Conservation (phyloP, 805 yeast genomes). For the Candida tammaniensis region DNA sequence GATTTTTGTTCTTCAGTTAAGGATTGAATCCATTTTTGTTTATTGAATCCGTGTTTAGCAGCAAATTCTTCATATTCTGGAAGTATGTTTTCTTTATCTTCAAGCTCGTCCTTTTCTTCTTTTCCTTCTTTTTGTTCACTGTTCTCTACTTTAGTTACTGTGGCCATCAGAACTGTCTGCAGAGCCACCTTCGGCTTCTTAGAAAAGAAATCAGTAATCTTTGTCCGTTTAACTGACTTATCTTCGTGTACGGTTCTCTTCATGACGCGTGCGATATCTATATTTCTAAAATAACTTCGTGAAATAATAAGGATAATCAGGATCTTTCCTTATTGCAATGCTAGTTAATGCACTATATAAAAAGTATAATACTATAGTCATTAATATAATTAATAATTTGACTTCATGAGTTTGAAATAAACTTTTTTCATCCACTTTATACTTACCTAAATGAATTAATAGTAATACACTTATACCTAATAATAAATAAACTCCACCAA, state of each 20-base stretch:
- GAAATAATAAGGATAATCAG: conserved; percentile 44
- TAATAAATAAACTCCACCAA: conserved; percentile 47
- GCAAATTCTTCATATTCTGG: conserved; percentile 5
- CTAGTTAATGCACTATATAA: conserved; percentile 45
- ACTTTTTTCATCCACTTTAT: conserved; percentile 20
- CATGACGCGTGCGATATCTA: not conserved
- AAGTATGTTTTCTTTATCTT: conserved; percentile 2
- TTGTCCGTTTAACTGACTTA: conserved; percentile 5
- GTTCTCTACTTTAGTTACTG: not conserved
- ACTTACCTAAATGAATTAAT: conserved; percentile 38
- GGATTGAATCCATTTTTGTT: conserved; percentile 47
- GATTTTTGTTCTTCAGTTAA: conserved; percentile 47
- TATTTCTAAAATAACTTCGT: conserved; percentile 25
- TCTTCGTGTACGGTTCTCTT: conserved; percentile 4
- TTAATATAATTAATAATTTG: conserved; percentile 17
- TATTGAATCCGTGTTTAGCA: conserved; percentile 38
- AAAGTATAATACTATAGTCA: conserved; percentile 26
- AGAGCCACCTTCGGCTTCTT: conserved; percentile 2
- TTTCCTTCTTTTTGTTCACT: conserved; percentile 4
- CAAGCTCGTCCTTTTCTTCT: not conserved
- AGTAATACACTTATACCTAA: conserved; percentile 42
- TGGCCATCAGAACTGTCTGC: not conserved
- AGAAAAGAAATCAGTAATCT: conserved; percentile 16
- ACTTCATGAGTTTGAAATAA: conserved; percentile 14
- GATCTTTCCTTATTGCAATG: conserved; percentile 45